These are phyloP conservation scores for Phoma sp. DNA, from an alignment of 2,329 filamentous ascomycete species.

Conservation along the genomic window DNA sequence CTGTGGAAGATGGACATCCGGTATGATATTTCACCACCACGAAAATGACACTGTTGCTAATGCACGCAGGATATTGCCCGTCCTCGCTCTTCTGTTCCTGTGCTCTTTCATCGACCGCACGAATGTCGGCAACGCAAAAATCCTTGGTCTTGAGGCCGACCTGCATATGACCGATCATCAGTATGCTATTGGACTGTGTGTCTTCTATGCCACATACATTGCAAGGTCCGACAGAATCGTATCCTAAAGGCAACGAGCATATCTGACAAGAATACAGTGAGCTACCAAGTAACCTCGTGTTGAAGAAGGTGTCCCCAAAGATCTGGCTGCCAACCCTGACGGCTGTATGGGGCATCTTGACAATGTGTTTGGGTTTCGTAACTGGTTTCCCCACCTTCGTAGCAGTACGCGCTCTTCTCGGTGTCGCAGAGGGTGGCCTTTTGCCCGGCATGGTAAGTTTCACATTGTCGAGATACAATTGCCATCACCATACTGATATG, in stretches of 20 bases:
- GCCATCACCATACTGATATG: not conserved
- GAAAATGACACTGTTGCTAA: conserved; percentile 5
- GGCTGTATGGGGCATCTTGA: conserved; percentile 65
- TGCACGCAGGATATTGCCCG: conserved; percentile 62
- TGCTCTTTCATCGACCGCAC: conserved; percentile 73
- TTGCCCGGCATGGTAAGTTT: conserved; percentile 67
- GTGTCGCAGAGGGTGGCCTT: conserved; percentile 69
- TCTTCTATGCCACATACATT: conserved; percentile 72
- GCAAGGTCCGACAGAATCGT: conserved; percentile 53
- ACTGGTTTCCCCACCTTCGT: conserved; percentile 64
- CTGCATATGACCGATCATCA: conserved; percentile 64
- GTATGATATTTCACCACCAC: conserved; percentile 31
- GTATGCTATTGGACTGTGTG: conserved; percentile 69
- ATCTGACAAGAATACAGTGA: conserved; percentile 55
- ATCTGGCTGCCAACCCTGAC: conserved; percentile 68
- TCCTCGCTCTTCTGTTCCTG: conserved; percentile 70
- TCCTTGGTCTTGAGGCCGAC: conserved; percentile 67
- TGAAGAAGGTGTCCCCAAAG: conserved; percentile 67
- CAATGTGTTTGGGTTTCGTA: conserved; percentile 65
- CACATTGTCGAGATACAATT: not conserved
- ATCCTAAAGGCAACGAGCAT: not conserved
- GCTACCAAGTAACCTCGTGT: conserved; percentile 68
- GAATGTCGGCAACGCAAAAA: conserved; percentile 76
- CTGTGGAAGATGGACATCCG: conserved; percentile 64
- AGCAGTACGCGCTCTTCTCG: conserved; percentile 67